phyloP scores from a whole-genome alignment of 2,329 filamentous ascomycete species.

The Phyllosticta citribraziliensis region DNA sequence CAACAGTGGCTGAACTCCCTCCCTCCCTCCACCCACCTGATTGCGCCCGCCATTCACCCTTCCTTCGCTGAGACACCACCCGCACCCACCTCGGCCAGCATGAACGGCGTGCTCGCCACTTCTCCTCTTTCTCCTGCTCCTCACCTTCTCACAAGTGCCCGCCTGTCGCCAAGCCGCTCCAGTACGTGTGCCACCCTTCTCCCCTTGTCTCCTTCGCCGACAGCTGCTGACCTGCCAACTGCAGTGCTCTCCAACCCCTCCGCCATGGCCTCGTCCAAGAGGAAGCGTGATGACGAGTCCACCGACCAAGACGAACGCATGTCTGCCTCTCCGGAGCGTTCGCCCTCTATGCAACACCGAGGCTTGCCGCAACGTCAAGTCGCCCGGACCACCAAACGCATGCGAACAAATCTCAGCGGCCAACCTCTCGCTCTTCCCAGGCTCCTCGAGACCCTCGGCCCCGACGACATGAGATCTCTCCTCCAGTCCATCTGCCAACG shows the following conservation, averaged over 20 bases:
- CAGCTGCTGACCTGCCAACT: conserved; percentile 20
- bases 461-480: conserved; percentile 70
- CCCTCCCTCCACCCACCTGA: not conserved
- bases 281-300: conserved; percentile 71
- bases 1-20: not conserved
- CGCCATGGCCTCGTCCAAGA: conserved; percentile 53
- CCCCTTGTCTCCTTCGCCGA: conserved; percentile 7
- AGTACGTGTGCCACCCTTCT: conserved; percentile 35
- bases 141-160: conserved; percentile 51
- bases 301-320: conserved; percentile 67
- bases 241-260: conserved; percentile 28
- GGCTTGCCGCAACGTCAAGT: conserved; percentile 43
- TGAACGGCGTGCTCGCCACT: conserved; percentile 52
- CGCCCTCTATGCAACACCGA: conserved; percentile 63
- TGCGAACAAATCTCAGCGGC: conserved; percentile 59
- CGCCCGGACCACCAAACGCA: conserved; percentile 50
- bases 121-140: conserved; percentile 47
- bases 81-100: conserved; percentile 22
- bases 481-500: conserved; percentile 87
- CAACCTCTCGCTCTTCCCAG: conserved; percentile 58
- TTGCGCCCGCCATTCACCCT: conserved; percentile 2
- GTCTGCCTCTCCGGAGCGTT: conserved; percentile 77
- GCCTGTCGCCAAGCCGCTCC: conserved; percentile 49
- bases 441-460: conserved; percentile 88
- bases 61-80: not conserved